Percentiles rank a stretch among this genome's conserved stretches.
Conservation (phyloP, 345 rosid species). For the Euphorbia peplus region DNA sequence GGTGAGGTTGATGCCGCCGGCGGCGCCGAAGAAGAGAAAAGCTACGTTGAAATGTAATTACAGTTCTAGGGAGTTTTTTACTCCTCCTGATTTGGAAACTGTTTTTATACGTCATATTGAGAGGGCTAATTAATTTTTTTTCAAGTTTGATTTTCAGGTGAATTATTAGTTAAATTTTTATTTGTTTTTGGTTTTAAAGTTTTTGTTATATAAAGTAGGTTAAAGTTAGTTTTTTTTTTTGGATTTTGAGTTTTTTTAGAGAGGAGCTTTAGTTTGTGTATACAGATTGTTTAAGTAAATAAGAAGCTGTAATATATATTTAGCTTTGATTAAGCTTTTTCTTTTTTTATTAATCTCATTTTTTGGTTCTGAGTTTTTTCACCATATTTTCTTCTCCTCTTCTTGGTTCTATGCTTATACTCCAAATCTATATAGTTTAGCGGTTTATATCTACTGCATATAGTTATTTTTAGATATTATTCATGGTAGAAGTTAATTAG, state of each 20-base stretch:
- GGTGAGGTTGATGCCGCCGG: constrained; percentile 31
- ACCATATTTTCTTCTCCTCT: not conserved
- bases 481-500: too few species aligned
- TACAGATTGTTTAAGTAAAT: not conserved
- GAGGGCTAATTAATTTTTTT: constrained; percentile 18
- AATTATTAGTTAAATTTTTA: not conserved
- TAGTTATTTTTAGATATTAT: too few species aligned
- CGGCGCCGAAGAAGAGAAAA: constrained; percentile 45
- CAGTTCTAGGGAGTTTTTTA: constrained; percentile 35
- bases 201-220: not conserved
- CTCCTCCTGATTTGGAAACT: constrained; percentile 48
- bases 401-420: not conserved
- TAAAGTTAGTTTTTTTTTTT: not conserved
- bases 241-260: not conserved
- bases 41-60: constrained; percentile 29
- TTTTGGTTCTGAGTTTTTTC: too few species aligned
- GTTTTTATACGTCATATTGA: constrained; percentile 33
- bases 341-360: too few species aligned
- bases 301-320: constrained; percentile 7
- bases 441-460: too few species aligned
- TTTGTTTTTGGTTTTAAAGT: not conserved
- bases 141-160: not conserved
- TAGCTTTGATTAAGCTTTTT: too few species aligned
- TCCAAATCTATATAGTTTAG: too few species aligned
- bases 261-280: constrained; percentile 12